Percentiles rank a stretch among this genome's conserved stretches.
Conservation (phyloP, 257 asterid genomes). For the Plantago major region DNA sequence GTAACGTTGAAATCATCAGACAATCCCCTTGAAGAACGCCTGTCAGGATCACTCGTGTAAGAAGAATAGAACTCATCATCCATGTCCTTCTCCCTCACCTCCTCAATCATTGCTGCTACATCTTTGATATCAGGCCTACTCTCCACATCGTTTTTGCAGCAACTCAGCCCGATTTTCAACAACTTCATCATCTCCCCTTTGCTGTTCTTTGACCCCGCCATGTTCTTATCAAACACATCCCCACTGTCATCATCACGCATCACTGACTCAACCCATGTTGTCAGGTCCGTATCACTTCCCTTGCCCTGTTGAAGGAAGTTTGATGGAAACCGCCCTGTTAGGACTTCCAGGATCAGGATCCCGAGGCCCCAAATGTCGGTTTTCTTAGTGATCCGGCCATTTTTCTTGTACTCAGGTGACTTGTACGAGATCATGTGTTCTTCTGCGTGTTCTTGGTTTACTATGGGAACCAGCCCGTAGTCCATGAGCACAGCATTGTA, state of each 20-base stretch:
- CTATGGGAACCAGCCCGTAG: conserved; percentile 77
- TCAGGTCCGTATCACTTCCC: conserved; percentile 38
- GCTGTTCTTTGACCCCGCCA: conserved; percentile 27
- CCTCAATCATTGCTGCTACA: conserved; percentile 58
- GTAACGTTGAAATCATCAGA: conserved; percentile 36
- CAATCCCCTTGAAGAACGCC: conserved; percentile 39
- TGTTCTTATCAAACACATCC: background rate
- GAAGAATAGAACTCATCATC: conserved; percentile 35
- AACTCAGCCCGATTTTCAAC: conserved; percentile 52
- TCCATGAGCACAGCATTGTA: conserved; percentile 60
- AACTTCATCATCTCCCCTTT: conserved; percentile 67
- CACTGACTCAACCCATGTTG: conserved; percentile 49
- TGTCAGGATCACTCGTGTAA: conserved; percentile 30
- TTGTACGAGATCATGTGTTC: conserved; percentile 74
- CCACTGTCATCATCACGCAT: conserved; percentile 20
- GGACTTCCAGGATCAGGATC: conserved; percentile 57
- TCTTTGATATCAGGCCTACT: conserved; percentile 61
- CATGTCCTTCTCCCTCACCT: conserved; percentile 42
- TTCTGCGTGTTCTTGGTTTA: conserved; percentile 71
- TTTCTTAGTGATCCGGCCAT: conserved; percentile 60
- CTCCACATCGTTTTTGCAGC: conserved; percentile 56
- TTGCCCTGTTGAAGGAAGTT: conserved; percentile 59
- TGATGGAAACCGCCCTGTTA: conserved; percentile 69
- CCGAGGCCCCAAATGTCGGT: conserved; percentile 92
- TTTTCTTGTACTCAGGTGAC: conserved; percentile 61